phyloP scores from a whole-genome alignment of 305 asterid genomes.

The Solanum chacoense region DNA sequence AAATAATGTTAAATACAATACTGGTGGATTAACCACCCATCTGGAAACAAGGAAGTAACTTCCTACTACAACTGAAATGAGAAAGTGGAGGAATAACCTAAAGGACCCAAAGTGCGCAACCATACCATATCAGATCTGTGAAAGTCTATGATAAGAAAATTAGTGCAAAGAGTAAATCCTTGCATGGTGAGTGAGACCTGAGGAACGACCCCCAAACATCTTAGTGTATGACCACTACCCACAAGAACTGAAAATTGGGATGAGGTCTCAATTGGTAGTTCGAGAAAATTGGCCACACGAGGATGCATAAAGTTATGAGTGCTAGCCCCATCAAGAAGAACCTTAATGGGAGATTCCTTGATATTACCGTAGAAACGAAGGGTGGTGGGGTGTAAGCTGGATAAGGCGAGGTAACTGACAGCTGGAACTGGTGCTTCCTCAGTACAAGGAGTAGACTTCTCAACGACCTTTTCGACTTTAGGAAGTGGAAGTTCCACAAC shows the following conservation, averaged over 20 bases:
- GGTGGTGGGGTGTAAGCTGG: not conserved
- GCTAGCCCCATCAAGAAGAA: not conserved
- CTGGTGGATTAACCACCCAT: not conserved
- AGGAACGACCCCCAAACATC: not conserved
- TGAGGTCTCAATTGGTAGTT: not conserved
- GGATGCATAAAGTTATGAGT: not conserved
- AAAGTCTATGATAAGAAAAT: not conserved
- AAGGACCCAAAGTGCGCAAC: not conserved
- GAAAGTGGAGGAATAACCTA: not conserved
- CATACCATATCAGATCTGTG: not conserved
- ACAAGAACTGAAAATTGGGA: not conserved
- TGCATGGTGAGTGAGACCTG: not conserved
- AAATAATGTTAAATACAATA: not conserved
- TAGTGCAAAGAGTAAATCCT: not conserved
- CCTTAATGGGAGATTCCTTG: not conserved
- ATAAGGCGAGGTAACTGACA: not conserved
- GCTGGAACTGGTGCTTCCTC: not conserved
- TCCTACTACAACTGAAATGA: not conserved
- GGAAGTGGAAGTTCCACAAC: not conserved
- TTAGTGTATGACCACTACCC: not conserved
- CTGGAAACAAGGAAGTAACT: not conserved
- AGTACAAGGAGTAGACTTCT: not conserved
- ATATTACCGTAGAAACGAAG: not conserved
- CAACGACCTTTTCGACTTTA: not conserved
- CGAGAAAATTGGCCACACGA: not conserved